phyloP scores from a whole-genome alignment of 768 basidiomycete species.

The Crassisporium funariophilum region DNA sequence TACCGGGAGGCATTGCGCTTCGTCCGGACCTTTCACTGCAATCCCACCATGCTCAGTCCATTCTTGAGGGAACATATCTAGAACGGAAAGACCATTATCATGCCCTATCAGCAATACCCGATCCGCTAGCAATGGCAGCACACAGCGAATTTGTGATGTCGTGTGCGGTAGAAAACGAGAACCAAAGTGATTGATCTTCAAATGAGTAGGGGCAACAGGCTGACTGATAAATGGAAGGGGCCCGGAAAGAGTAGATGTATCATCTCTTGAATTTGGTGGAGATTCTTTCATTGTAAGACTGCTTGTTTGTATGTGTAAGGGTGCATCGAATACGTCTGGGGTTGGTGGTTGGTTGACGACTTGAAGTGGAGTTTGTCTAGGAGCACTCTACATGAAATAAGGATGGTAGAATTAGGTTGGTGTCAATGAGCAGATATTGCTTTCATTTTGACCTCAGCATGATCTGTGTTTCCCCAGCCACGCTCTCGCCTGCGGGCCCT shows the following conservation, averaged over 20 bases:
- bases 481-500: conserved; percentile 55
- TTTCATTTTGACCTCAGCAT: conserved; percentile 16
- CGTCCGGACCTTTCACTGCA: conserved; percentile 63
- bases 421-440: neutral
- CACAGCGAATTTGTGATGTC: conserved; percentile 70
- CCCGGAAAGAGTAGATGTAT: conserved; percentile 32
- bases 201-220: conserved; percentile 58
- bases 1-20: conserved; percentile 65
- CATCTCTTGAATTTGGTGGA: conserved; percentile 27
- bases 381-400: conserved; percentile 1
- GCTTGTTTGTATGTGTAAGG: conserved; percentile 50
- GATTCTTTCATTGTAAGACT: conserved; percentile 34
- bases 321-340: conserved; percentile 10
- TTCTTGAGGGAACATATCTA: conserved; percentile 81
- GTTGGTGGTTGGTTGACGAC: conserved; percentile 23
- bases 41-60: conserved; percentile 55
- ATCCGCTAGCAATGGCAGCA: conserved; percentile 69
- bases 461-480: conserved; percentile 67
- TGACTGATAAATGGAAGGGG: conserved; percentile 51
- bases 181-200: conserved; percentile 77
- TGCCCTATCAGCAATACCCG: conserved; percentile 76
- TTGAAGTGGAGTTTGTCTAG: neutral
- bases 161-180: conserved; percentile 85
- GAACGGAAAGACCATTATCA: conserved; percentile 76
- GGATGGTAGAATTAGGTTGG: conserved; percentile 1